Conservation (phyloP, 495 filamentous ascomycete species). For the Choiromyces venosus region DNA sequence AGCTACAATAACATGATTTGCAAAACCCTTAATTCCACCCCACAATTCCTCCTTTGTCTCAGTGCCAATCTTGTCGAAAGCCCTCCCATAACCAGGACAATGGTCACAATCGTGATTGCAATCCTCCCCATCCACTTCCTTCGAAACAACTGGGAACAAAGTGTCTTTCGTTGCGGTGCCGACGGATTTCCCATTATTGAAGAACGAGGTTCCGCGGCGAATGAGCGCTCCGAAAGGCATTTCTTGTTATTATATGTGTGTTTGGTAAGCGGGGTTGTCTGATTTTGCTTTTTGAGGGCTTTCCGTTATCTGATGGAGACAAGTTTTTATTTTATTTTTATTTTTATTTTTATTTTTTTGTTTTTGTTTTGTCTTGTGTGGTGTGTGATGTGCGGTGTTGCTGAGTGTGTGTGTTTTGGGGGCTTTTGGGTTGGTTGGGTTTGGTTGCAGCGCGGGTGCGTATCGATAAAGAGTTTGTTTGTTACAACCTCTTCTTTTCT, state of each 20-base stretch:
- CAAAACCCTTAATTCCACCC: slow-evolving; percentile 81
- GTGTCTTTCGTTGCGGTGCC: slow-evolving; percentile 28
- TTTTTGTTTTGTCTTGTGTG: background rate
- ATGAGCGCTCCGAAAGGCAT: slow-evolving; percentile 28
- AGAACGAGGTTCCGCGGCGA: slow-evolving; percentile 29
- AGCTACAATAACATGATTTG: slow-evolving; percentile 82
- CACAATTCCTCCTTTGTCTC: slow-evolving; percentile 76
- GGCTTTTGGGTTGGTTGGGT: background rate
- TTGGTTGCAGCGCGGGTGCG: background rate
- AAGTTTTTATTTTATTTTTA: slow-evolving; percentile 6
- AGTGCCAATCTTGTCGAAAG: slow-evolving; percentile 63
- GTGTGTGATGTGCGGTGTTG: too few relatives aligned
- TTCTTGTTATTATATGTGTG: background rate
- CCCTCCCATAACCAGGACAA: slow-evolving; percentile 65
- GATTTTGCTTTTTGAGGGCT: background rate
- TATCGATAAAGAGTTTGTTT: background rate
- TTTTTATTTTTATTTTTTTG: background rate
- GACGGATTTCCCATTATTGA: slow-evolving; percentile 9
- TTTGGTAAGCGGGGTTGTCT: background rate
- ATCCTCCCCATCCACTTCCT: slow-evolving; percentile 70
- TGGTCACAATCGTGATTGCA: slow-evolving; percentile 85
- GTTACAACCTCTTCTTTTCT: too few relatives aligned
- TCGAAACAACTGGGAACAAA: slow-evolving; percentile 59
- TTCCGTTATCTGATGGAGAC: slow-evolving; percentile 29
- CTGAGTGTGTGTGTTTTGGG: too few relatives aligned